Conservation (phyloP, 768 basidiomycete genomes). For the Mycena indigotica region DNA sequence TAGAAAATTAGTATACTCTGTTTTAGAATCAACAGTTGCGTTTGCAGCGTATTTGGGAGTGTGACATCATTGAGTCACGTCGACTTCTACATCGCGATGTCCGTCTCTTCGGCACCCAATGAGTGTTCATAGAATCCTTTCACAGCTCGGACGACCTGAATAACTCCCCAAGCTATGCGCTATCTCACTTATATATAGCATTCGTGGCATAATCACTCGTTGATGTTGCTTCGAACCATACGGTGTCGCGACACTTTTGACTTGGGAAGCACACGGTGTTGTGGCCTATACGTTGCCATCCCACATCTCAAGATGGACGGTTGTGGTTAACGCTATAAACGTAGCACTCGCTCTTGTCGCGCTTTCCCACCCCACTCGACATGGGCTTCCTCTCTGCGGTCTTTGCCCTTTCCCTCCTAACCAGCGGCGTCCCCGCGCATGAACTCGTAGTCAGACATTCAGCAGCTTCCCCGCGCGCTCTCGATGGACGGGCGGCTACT, state of each 20-base stretch:
- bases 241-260: not conserved
- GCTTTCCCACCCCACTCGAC: not conserved
- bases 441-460: slow-evolving; percentile 4
- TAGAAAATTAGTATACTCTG: not conserved
- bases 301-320: not conserved
- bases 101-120: too few species aligned
- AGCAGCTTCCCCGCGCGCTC: slow-evolving; percentile 4
- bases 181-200: not conserved
- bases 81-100: too few species aligned
- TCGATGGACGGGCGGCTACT: not conserved
- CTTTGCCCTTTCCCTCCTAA: slow-evolving; percentile 5
- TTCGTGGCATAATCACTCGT: not conserved
- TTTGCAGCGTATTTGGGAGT: too few species aligned
- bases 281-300: not conserved
- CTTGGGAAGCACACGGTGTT: not conserved
- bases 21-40: not conserved
- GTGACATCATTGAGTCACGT: too few species aligned
- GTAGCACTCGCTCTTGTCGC: not conserved
- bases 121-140: too few species aligned
- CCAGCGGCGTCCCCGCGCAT: not conserved
- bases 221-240: not conserved
- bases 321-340: too few species aligned
- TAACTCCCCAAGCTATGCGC: too few species aligned
- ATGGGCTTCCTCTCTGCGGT: slow-evolving; percentile 16
- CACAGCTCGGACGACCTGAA: too few species aligned